Evolutionary conservation across 495 filamentous ascomycete species (phyloP).

Genomic region (Penicillium ochrochloron): DNA sequence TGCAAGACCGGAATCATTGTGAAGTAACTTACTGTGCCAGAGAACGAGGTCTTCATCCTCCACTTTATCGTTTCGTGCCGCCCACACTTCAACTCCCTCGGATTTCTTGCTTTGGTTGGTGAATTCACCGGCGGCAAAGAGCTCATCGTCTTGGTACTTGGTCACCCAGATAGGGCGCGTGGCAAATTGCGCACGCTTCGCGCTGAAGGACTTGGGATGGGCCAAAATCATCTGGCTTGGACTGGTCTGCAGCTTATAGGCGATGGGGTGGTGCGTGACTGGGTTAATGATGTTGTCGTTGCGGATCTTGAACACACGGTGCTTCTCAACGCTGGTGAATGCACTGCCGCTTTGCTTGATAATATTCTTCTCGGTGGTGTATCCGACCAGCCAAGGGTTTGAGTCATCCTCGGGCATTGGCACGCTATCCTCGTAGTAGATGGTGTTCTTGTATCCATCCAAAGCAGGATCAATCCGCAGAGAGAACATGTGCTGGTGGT

Average conservation of each 20-base stretch:
- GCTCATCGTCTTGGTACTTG: slow-evolving; percentile 75
- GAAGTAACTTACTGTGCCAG: slow-evolving; percentile 45
- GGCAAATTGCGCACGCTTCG: slow-evolving; percentile 78
- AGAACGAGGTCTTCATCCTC: slow-evolving; percentile 53
- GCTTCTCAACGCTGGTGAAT: slow-evolving; percentile 62
- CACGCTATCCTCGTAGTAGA: slow-evolving; percentile 74
- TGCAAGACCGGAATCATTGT: not conserved
- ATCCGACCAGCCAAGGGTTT: slow-evolving; percentile 81
- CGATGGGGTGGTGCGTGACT: slow-evolving; percentile 75
- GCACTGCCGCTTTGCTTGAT: slow-evolving; percentile 65
- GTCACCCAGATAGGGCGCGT: slow-evolving; percentile 85
- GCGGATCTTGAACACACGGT: slow-evolving; percentile 83
- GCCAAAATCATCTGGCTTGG: slow-evolving; percentile 82
- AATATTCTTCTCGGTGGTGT: slow-evolving; percentile 65
- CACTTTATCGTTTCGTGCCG: slow-evolving; percentile 50
- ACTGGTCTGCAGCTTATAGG: slow-evolving; percentile 75
- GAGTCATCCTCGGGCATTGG: slow-evolving; percentile 69
- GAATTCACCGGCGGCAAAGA: slow-evolving; percentile 83
- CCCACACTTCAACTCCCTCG: slow-evolving; percentile 46
- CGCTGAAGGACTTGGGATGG: slow-evolving; percentile 69
- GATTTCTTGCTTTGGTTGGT: slow-evolving; percentile 81
- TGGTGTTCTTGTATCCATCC: slow-evolving; percentile 72
- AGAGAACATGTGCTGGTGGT: slow-evolving; percentile 91
- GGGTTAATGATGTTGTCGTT: slow-evolving; percentile 70
- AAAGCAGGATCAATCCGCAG: slow-evolving; percentile 84